These are phyloP conservation scores for Ziziphus jujuba DNA, from an alignment of 306 rosid species.

Conservation along the genomic window DNA sequence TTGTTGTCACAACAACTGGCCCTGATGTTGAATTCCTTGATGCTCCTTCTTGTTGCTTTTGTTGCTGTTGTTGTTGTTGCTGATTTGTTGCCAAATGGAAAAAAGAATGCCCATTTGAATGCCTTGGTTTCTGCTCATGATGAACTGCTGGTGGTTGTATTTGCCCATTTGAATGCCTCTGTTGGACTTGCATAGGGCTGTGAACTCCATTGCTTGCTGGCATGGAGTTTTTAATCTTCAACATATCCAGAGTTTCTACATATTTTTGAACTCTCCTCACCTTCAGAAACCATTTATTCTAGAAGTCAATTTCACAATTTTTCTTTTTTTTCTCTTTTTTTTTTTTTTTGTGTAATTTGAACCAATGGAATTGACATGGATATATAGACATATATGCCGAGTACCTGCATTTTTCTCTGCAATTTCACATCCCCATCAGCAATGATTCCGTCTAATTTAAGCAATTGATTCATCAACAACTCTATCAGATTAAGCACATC, in stretches of 20 bases:
- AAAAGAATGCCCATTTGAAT: constrained; percentile 44
- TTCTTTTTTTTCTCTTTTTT: no score
- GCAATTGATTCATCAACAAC: constrained; percentile 86
- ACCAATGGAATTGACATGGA: no score
- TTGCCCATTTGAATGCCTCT: constrained; percentile 26
- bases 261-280: constrained; percentile 90
- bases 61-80: constrained; percentile 15
- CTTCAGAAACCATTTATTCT: constrained; percentile 26
- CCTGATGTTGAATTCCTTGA: constrained; percentile 49
- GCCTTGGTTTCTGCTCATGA: constrained; percentile 30
- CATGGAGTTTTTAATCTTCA: constrained; percentile 69
- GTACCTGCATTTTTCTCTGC: constrained; percentile 98
- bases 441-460: constrained; percentile 72
- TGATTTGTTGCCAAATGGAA: constrained; percentile 23
- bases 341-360: no score
- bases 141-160: neutral
- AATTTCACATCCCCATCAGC: constrained; percentile 93
- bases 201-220: constrained; percentile 38
- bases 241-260: constrained; percentile 85
- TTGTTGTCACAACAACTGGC: constrained; percentile 81
- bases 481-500: constrained; percentile 71
- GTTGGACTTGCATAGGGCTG: constrained; percentile 29
- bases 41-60: constrained; percentile 21
- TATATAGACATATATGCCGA: no score
- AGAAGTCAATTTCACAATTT: no score